phyloP scores from a whole-genome alignment of 2,329 filamentous ascomycete species.

The Aspergillus hiratsukae region DNA sequence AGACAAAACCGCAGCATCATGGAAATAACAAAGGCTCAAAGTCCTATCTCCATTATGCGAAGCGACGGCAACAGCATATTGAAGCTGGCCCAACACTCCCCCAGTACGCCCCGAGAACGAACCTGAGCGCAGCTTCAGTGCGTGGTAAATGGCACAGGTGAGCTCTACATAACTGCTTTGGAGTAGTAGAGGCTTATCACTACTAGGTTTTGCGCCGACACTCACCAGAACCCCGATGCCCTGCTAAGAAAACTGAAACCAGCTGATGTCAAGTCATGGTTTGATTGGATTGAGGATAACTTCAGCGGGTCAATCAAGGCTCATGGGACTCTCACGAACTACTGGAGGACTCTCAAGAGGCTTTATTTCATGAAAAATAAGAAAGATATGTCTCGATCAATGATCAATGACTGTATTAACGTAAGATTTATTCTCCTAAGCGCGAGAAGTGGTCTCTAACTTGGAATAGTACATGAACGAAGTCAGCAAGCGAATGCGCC shows the following conservation, averaged over 20 bases:
- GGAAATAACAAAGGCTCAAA: slow-evolving; percentile 5
- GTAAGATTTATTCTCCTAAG: not conserved
- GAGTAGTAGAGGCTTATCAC: not conserved
- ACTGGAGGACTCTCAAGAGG: slow-evolving; percentile 16
- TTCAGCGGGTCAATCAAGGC: slow-evolving; percentile 13
- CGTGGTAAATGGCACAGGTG: slow-evolving; percentile 13
- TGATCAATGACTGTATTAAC: slow-evolving; percentile 7
- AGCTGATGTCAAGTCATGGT: slow-evolving; percentile 13
- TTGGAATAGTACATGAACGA: slow-evolving; percentile 12
- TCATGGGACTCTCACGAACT: slow-evolving; percentile 10
- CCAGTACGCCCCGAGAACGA: slow-evolving; percentile 9
- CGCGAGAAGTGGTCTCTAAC: not conserved
- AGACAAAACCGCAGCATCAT: slow-evolving; percentile 4
- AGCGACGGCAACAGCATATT: slow-evolving; percentile 8
- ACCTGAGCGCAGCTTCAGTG: slow-evolving; percentile 12
- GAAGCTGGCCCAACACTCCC: slow-evolving; percentile 10
- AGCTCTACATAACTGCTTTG: not conserved
- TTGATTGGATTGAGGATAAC: slow-evolving; percentile 16
- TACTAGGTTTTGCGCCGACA: slow-evolving; percentile 11
- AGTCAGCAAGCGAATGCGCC: slow-evolving; percentile 11
- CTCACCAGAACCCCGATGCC: slow-evolving; percentile 6
- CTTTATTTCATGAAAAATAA: slow-evolving; percentile 13
- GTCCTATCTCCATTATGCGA: slow-evolving; percentile 12
- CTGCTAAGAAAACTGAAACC: slow-evolving; percentile 9
- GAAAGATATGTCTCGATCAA: slow-evolving; percentile 4